A percentile compares a stretch with the other conserved stretches of the same genome.
Evolutionary conservation across 441 rosid species (phyloP).

Genomic region (Flueggea neowawraea): DNA sequence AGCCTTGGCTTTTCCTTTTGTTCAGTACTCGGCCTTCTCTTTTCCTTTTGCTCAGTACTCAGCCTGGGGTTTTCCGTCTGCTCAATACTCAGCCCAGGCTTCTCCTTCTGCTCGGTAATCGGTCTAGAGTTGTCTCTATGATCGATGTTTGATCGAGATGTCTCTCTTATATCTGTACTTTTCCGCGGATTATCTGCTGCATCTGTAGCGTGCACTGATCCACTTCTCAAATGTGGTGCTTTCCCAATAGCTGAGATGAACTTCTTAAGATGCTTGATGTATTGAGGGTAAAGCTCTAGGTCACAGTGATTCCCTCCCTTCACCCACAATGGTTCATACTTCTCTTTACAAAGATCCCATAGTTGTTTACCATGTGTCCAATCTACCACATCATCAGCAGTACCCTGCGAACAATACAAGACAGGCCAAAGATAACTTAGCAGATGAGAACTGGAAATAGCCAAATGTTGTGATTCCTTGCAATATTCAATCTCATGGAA

Average conservation of each 20-base stretch:
- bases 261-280: slow-evolving; percentile 82
- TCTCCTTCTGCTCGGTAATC: slow-evolving; percentile 47
- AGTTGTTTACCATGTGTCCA: slow-evolving; percentile 93
- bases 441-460: slow-evolving; percentile 1
- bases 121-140: slow-evolving; percentile 52
- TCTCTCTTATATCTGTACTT: slow-evolving; percentile 67
- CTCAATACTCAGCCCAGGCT: slow-evolving; percentile 37
- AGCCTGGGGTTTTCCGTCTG: slow-evolving; percentile 51
- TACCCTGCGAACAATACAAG: slow-evolving; percentile 55
- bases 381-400: slow-evolving; percentile 85
- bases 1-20: slow-evolving; percentile 57
- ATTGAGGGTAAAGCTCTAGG: slow-evolving; percentile 81
- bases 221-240: slow-evolving; percentile 35
- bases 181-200: slow-evolving; percentile 44
- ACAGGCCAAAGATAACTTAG: not conserved
- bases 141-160: slow-evolving; percentile 36
- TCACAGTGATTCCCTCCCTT: slow-evolving; percentile 95
- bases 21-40: too few relatives aligned
- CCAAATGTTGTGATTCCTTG: not conserved
- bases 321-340: slow-evolving; percentile 90
- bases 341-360: slow-evolving; percentile 85
- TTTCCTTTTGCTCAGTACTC: slow-evolving; percentile 40
- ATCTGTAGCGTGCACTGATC: slow-evolving; percentile 27
- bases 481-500: not conserved
- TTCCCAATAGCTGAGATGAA: slow-evolving; percentile 77